These are phyloP conservation scores for Pleurotus salmoneostramineus DNA, from an alignment of 768 basidiomycete species.

Conservation along the genomic window DNA sequence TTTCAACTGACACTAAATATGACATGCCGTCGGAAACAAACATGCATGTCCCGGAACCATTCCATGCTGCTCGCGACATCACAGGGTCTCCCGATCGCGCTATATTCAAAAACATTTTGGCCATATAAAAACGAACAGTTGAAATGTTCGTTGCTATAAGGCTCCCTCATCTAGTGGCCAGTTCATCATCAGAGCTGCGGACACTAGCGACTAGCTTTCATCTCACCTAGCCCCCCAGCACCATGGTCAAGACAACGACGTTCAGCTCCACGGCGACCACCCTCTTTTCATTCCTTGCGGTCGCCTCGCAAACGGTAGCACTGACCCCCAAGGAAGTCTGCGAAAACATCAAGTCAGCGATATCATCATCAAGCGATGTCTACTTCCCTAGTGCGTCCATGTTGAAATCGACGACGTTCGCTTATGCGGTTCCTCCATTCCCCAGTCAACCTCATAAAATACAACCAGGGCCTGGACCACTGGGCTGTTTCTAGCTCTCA, in stretches of 20 bases:
- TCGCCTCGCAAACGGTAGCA: not conserved
- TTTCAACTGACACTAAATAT: too few species aligned
- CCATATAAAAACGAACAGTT: too few species aligned
- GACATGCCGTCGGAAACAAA: too few species aligned
- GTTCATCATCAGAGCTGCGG: too few species aligned
- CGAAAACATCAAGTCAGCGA: not conserved
- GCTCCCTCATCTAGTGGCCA: too few species aligned
- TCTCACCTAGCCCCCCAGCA: not conserved
- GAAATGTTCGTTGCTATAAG: too few species aligned
- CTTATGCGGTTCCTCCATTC: not conserved
- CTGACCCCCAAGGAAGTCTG: not conserved
- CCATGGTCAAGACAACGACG: not conserved
- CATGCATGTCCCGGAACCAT: too few species aligned
- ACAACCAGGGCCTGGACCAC: slow-evolving; percentile 39
- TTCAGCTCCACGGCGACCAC: not conserved
- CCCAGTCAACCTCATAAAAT: slow-evolving; percentile 23
- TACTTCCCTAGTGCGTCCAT: slow-evolving; percentile 31
- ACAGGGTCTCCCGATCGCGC: too few species aligned
- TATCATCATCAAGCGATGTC: slow-evolving; percentile 43
- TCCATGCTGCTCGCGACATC: too few species aligned
- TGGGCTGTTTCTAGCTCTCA: slow-evolving; percentile 50
- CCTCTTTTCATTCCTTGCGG: not conserved
- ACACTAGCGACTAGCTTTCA: not conserved
- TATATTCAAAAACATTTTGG: too few species aligned
- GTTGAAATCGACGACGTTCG: not conserved